Evolutionary conservation across 2,329 filamentous ascomycete species (phyloP).

Genomic region (Colletotrichum magnum): DNA sequence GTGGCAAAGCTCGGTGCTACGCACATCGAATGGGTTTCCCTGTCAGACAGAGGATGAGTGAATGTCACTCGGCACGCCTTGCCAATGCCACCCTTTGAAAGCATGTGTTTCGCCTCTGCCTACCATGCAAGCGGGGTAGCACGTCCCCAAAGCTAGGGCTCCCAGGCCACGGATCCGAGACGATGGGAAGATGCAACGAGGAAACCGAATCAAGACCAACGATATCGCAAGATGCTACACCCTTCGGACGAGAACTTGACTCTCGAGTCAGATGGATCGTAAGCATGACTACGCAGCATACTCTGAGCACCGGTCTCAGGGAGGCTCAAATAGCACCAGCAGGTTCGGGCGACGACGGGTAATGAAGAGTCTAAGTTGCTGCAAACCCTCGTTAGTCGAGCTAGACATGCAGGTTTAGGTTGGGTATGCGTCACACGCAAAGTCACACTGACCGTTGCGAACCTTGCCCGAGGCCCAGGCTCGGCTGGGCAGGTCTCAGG

Average conservation of each 20-base stretch:
- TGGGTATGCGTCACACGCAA: constrained; percentile 4
- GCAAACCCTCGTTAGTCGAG: not conserved
- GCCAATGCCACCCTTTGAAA: constrained; percentile 12
- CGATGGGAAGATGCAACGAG: not conserved
- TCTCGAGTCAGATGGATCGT: not conserved
- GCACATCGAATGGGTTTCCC: no score
- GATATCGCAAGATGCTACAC: not conserved
- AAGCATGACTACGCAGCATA: not conserved
- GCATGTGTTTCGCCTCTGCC: constrained; percentile 23
- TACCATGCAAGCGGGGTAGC: constrained; percentile 14
- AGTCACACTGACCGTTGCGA: constrained; percentile 8
- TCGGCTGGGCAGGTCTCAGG: constrained; percentile 15
- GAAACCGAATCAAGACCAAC: constrained; percentile 7
- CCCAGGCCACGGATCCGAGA: not conserved
- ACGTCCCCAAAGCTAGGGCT: not conserved
- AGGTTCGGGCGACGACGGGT: constrained; percentile 2
- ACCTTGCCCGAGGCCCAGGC: not conserved
- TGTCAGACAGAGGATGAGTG: no score
- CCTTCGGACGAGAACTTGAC: not conserved
- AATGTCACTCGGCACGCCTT: not conserved
- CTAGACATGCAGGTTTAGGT: not conserved
- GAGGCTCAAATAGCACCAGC: no score
- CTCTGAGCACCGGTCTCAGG: no score
- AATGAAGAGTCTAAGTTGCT: not conserved
- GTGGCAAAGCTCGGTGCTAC: no score